Evolutionary conservation across 257 asterid genomes (phyloP), one percentile per base, ranked within the genome.

Genomic region (Solanum ossicruentum): DNA sequence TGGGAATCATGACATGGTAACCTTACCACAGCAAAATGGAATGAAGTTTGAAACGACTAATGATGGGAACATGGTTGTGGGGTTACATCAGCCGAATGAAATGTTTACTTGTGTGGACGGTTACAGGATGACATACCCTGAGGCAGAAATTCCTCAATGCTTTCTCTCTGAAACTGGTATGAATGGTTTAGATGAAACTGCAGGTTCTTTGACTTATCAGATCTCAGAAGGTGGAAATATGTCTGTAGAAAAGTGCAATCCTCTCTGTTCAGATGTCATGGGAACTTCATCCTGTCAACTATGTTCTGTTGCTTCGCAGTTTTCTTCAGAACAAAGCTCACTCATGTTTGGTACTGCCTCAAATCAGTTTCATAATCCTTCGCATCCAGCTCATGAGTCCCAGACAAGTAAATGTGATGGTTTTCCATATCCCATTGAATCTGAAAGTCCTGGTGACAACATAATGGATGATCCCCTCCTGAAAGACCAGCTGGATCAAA

Each of bases 211-310:
- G 84, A 84, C 88, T 78, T 86, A 87, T 88, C 89, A 88, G 90
- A 87, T 90, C 84, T 90, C 93, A 87, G 92, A 87, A 86, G 88
- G 83, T 84, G 93, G 86, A 80, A 86, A 84, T 84, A 88, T 85
- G 58, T 82, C 89, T 66, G 83, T 91, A 69, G 92, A 93, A 71
- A 84, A 91, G 70, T 88, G 56, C 79, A 55, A 90, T 86, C 88
- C 86, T 85, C 54, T 69, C 82, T 85, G 86, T 28, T 81, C 93
- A 45, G 90, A 91, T 70, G 85, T 87, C 88, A 83, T 84, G 87
- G 93, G 87, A 79, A 73, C 88, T 85, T 77, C 95, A 17, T 88
- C 87, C 77, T 51, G 88, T 81, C 94, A 92, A 78, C 85, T 88
- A 77, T 84, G 60, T 75, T 84, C 89, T 55, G 84, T 81, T 87